Conservation (phyloP, 345 rosid genomes). For the Heritiera fomes region DNA sequence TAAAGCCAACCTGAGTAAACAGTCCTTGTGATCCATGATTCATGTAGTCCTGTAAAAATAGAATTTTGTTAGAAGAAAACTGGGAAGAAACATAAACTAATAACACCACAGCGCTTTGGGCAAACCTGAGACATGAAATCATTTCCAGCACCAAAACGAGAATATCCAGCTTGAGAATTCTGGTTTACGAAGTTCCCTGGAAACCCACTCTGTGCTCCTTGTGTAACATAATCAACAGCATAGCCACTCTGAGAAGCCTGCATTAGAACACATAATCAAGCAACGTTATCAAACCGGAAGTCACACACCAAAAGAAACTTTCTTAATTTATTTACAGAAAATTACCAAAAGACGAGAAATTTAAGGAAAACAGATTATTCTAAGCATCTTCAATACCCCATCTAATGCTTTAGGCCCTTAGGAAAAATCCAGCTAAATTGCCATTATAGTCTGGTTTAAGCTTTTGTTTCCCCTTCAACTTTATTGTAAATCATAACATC, state of each 20-base stretch:
- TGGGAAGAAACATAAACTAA: not conserved
- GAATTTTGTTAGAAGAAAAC: conserved; percentile 15
- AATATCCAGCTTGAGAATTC: conserved; percentile 88
- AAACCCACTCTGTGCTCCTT: conserved; percentile 83
- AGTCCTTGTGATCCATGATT: conserved; percentile 91
- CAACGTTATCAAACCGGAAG: not conserved
- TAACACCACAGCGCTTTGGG: not conserved
- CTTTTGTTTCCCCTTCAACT: not conserved
- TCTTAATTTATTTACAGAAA: not conserved
- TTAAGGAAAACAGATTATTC: not conserved
- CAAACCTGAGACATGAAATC: conserved; percentile 99
- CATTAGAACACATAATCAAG: not conserved
- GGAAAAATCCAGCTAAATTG: not conserved
- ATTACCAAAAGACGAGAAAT: not conserved
- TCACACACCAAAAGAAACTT: not conserved
- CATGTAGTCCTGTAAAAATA: conserved; percentile 72
- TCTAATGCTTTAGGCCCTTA: not conserved
- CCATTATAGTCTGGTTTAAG: conserved; percentile 1
- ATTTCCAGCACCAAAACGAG: conserved; percentile 80
- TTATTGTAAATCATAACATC: not conserved
- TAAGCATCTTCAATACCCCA: not conserved
- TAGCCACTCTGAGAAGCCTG: conserved; percentile 89
- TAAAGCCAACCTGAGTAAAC: conserved; percentile 87
- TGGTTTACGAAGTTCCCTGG: conserved; percentile 88
- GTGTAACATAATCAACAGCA: conserved; percentile 85